Base-by-base conservation (phyloP, 805 yeast genomes). In the Candida suzukii region DNA sequence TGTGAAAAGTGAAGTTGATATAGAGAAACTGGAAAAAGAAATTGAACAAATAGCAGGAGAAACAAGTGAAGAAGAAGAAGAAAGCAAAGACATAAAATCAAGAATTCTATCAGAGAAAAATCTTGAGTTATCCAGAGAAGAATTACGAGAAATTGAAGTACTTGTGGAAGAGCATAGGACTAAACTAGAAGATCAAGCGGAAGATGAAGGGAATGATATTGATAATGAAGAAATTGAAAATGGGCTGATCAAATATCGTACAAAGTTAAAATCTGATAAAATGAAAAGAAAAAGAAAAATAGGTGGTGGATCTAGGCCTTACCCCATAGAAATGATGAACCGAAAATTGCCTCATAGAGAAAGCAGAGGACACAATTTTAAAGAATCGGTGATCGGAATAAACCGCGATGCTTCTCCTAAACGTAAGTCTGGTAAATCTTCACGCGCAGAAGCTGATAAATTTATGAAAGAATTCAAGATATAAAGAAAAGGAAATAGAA, bases 91-190 rank as follows among this genome's bases (percentile, higher is more conserved):
- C 8, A 16, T 6, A 29, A 18, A 6, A 14, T 8, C 10, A 12
- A 7, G 20, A 18, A 16, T 8, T 5, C 17, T 8, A 5, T 9
- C 21, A 30, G 26, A 21, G 8, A 25, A 4, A 14, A 7, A 11
- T 12, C n/a, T 19, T 20, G 11, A 10, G 14, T 10, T 35, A 10
- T 11, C n/a, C 4, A 26, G 32, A 19, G 18, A 68, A 24, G 35
- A 33, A 14, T 62, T 58, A 38, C 51, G 80, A 37, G 47, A 48
- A 17, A 50, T 73, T 1, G 78, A 73, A 38, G 61, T 75, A 11
- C 56, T 60, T 46, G 71, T 80, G 28, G 66, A 70, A 67, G 76
- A 75, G 35, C 63, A 70, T 22, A 49, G 80, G 19, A 83, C 76
- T 38, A 38, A 57, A 30, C 51, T 79, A 17, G 84, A 78, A 46